Evolutionary conservation across 257 asterid genomes (phyloP).

Genomic region (Solanum clarkiae): DNA sequence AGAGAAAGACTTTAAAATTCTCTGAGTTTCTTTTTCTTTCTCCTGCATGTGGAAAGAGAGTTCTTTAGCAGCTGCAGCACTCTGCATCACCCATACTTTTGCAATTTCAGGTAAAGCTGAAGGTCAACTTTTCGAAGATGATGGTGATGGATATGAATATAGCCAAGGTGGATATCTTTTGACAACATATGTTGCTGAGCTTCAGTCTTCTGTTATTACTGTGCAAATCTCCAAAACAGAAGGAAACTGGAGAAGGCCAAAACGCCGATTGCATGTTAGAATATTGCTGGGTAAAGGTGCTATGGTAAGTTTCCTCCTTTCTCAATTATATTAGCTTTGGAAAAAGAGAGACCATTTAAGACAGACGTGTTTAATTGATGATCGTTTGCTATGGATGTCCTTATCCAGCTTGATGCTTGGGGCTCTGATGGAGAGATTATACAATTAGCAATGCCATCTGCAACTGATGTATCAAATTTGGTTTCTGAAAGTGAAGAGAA

Average conservation of each 20-base stretch:
- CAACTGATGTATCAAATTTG: constrained; percentile 45
- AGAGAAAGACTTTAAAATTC: neutral
- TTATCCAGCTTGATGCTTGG: constrained; percentile 63
- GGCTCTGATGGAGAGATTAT: constrained; percentile 67
- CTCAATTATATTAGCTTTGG: neutral
- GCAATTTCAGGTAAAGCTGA: constrained; percentile 68
- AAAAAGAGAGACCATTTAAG: neutral
- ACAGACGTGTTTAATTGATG: neutral
- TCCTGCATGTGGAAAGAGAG: neutral
- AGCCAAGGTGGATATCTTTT: constrained; percentile 50
- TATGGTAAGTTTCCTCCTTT: constrained; percentile 28
- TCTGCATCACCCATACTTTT: neutral
- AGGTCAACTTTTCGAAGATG: constrained; percentile 79
- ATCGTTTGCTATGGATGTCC: neutral
- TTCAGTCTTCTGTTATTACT: constrained; percentile 51
- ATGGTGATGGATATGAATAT: constrained; percentile 87
- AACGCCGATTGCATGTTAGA: constrained; percentile 62
- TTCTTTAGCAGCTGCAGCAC: neutral
- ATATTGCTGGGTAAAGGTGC: constrained; percentile 70
- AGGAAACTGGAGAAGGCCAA: constrained; percentile 81
- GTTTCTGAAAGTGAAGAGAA: constrained; percentile 42
- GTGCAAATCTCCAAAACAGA: constrained; percentile 58
- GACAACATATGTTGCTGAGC: constrained; percentile 81
- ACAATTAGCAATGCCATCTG: constrained; percentile 57
- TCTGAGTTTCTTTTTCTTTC: neutral